Percentiles rank a stretch among this genome's conserved stretches.
Conservation (phyloP, 176 grass and related monocot species). For the Areca catechu region DNA sequence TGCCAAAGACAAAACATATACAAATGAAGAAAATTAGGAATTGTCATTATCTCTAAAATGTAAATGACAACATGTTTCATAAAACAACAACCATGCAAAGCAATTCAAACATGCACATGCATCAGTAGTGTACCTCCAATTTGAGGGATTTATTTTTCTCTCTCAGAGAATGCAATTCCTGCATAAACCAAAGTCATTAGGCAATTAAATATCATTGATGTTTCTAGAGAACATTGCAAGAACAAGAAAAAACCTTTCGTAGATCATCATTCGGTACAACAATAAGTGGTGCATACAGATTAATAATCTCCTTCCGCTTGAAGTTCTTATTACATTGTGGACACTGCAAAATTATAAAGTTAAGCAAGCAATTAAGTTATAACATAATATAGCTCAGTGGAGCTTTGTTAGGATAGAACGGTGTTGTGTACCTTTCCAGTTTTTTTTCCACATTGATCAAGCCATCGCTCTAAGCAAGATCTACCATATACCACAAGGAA, state of each 20-base stretch:
- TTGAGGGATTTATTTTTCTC: constrained; percentile 57
- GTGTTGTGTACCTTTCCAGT: constrained; percentile 39
- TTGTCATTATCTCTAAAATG: no score
- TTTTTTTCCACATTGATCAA: constrained; percentile 51
- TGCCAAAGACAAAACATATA: no score
- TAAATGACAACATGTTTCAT: no score
- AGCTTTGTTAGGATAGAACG: no score
- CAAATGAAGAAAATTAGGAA: no score
- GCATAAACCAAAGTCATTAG: constrained; percentile 25
- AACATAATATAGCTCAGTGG: no score
- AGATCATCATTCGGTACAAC: constrained; percentile 80
- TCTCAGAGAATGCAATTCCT: constrained; percentile 71
- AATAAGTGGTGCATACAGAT: constrained; percentile 74
- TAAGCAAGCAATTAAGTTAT: background rate
- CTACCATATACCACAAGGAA: constrained; percentile 97
- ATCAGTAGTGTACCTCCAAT: constrained; percentile 44
- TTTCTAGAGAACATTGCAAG: constrained; percentile 14
- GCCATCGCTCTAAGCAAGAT: constrained; percentile 78
- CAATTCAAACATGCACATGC: background rate
- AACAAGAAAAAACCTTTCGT: constrained; percentile 50
- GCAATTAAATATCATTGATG: constrained; percentile 15
- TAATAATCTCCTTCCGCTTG: constrained; percentile 57
- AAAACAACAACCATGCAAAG: no score
- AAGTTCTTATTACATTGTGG: constrained; percentile 70
- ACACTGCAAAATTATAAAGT: constrained; percentile 38